These are phyloP conservation scores for Elaphomyces granulatus DNA, from an alignment of 495 filamentous ascomycete species.

Conservation along the genomic window DNA sequence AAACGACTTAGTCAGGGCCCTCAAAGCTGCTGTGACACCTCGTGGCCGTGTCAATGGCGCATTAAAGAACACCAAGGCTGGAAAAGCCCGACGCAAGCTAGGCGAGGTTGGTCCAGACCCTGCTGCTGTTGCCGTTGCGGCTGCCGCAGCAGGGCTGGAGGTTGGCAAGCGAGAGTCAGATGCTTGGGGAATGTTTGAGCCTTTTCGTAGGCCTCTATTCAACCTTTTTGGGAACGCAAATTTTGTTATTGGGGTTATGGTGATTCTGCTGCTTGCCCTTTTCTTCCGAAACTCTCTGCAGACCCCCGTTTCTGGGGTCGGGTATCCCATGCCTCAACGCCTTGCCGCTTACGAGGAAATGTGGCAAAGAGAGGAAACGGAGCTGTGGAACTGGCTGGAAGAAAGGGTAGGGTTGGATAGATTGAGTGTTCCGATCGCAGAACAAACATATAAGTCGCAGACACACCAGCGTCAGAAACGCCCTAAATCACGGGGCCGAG, in stretches of 20 bases:
- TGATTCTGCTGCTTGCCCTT: conserved; percentile 39
- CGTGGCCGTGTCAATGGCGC: conserved; percentile 35
- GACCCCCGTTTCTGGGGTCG: conserved; percentile 24
- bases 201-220: conserved; percentile 52
- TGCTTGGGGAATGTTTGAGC: conserved; percentile 73
- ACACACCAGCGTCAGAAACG: conserved; percentile 7
- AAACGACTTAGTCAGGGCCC: conserved; percentile 54
- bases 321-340: conserved; percentile 42
- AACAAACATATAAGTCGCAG: conserved; percentile 15
- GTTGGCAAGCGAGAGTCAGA: conserved; percentile 26
- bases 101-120: conserved; percentile 26
- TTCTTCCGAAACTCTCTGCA: conserved; percentile 43
- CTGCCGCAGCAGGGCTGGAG: conserved; percentile 30
- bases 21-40: conserved; percentile 59
- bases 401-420: conserved; percentile 66
- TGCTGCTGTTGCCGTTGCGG: conserved; percentile 12
- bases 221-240: conserved; percentile 57
- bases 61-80: conserved; percentile 27
- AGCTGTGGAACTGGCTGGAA: conserved; percentile 94
- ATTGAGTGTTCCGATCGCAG: conserved; percentile 31
- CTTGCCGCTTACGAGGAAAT: conserved; percentile 83
- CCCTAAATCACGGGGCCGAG: conserved; percentile 18
- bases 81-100: conserved; percentile 43
- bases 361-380: conserved; percentile 80
- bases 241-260: conserved; percentile 35